Conservation (phyloP, 306 rosid species). For the Senna siamea region DNA sequence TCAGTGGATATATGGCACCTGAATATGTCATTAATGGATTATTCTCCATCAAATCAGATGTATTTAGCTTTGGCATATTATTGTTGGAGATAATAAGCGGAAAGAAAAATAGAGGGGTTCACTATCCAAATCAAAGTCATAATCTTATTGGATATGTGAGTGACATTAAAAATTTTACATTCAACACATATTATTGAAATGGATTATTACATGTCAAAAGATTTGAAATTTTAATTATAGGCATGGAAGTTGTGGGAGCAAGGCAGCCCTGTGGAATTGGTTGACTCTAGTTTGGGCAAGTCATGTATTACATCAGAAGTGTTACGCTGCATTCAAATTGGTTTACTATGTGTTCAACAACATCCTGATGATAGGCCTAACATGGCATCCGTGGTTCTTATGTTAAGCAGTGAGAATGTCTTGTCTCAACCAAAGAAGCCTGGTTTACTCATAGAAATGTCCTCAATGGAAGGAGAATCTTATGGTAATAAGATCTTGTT, state of each 20-base stretch:
- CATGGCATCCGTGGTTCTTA: conserved; percentile 44
- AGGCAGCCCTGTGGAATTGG: background rate
- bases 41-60: conserved; percentile 30
- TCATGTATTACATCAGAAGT: conserved; percentile 5
- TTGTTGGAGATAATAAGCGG: conserved; percentile 26
- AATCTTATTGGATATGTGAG: conserved; percentile 40
- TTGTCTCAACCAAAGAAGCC: conserved; percentile 48
- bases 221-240: conserved; percentile 11
- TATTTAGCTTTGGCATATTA: conserved; percentile 23
- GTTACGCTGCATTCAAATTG: conserved; percentile 38
- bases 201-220: too few relatives aligned
- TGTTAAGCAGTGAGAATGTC: conserved; percentile 40
- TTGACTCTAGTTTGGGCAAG: conserved; percentile 3
- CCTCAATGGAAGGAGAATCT: background rate
- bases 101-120: conserved; percentile 24
- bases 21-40: conserved; percentile 29
- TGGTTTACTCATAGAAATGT: conserved; percentile 14
- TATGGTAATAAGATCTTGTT: background rate
- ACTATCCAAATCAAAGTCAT: too few relatives aligned
- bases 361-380: conserved; percentile 47
- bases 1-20: conserved; percentile 35
- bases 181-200: too few relatives aligned
- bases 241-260: conserved; percentile 40
- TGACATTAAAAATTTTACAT: background rate
- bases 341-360: conserved; percentile 49